Evolutionary conservation across 495 filamentous ascomycete species (phyloP).

Genomic region (Penicillium riverlandense): DNA sequence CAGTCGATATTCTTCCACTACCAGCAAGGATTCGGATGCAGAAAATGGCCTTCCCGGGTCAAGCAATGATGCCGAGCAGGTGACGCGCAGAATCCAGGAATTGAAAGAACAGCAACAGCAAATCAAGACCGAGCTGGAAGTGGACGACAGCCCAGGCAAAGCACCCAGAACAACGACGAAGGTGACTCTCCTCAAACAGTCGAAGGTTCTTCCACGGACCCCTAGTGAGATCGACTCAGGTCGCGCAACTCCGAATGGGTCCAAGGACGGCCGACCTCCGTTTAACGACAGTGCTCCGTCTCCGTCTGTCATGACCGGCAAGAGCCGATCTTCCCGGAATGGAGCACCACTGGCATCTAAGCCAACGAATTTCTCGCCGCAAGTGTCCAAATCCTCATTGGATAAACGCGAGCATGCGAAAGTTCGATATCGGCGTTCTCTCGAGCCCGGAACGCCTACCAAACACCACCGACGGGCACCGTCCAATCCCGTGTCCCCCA

Average conservation of each 20-base stretch:
- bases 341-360: constrained; percentile 36
- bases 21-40: constrained; percentile 25
- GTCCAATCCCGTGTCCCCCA: constrained; percentile 26
- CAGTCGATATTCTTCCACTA: constrained; percentile 33
- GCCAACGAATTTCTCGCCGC: constrained; percentile 35
- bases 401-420: constrained; percentile 32
- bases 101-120: constrained; percentile 44
- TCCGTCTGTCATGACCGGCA: constrained; percentile 52
- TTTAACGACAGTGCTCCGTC: constrained; percentile 62
- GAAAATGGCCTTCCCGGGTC: constrained; percentile 27
- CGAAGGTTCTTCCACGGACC: constrained; percentile 15
- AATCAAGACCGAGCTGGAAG: constrained; percentile 34
- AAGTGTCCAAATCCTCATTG: constrained; percentile 26
- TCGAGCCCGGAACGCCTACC: constrained; percentile 29
- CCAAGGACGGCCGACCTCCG: constrained; percentile 7
- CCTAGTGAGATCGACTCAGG: constrained; percentile 17
- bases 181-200: constrained; percentile 12
- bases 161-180: constrained; percentile 14
- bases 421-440: constrained; percentile 25
- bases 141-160: constrained; percentile 24
- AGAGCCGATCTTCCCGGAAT: constrained; percentile 42
- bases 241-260: constrained; percentile 13
- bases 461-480: constrained; percentile 35
- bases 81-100: constrained; percentile 43
- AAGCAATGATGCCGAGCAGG: constrained; percentile 35